A percentile compares a stretch with the other conserved stretches of the same genome.
phyloP scores from a whole-genome alignment of 1,284 basidiomycete species.

The Tylopilus orsonianus region DNA sequence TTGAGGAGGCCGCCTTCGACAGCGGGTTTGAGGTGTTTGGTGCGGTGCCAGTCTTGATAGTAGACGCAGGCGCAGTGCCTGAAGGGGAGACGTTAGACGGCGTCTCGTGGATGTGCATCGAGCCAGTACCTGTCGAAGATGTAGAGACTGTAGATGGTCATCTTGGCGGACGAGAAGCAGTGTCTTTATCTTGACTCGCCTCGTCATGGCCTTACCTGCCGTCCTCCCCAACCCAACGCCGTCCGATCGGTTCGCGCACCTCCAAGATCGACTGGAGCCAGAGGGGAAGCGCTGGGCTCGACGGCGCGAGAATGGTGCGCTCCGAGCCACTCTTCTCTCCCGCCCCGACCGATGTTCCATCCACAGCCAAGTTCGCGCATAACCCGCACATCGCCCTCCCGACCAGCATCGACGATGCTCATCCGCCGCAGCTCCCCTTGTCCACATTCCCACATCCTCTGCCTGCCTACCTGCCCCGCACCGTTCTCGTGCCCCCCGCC shows the following conservation, averaged over 20 bases:
- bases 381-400: constrained; percentile 70
- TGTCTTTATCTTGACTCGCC: not conserved
- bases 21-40: constrained; percentile 69
- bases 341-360: constrained; percentile 6
- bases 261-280: constrained; percentile 51
- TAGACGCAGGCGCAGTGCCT: constrained; percentile 91
- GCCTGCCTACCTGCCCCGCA: constrained; percentile 65
- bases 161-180: constrained; percentile 28
- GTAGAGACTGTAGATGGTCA: constrained; percentile 88
- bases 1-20: constrained; percentile 69
- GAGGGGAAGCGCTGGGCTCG: constrained; percentile 76
- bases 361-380: constrained; percentile 60
- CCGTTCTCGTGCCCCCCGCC: constrained; percentile 48
- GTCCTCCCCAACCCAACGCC: constrained; percentile 60
- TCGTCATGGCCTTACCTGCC: constrained; percentile 56
- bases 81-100: constrained; percentile 3
- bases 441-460: constrained; percentile 75
- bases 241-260: constrained; percentile 50
- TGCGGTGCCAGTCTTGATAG: constrained; percentile 92
- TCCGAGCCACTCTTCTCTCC: not conserved
- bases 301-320: constrained; percentile 73
- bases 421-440: constrained; percentile 43
- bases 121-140: constrained; percentile 75
- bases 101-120: not conserved
- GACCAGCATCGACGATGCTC: constrained; percentile 50